Percentiles rank a stretch among this genome's conserved stretches.
phyloP scores from a whole-genome alignment of 2,329 filamentous ascomycete genomes.

The Colletotrichum eremochloae region DNA sequence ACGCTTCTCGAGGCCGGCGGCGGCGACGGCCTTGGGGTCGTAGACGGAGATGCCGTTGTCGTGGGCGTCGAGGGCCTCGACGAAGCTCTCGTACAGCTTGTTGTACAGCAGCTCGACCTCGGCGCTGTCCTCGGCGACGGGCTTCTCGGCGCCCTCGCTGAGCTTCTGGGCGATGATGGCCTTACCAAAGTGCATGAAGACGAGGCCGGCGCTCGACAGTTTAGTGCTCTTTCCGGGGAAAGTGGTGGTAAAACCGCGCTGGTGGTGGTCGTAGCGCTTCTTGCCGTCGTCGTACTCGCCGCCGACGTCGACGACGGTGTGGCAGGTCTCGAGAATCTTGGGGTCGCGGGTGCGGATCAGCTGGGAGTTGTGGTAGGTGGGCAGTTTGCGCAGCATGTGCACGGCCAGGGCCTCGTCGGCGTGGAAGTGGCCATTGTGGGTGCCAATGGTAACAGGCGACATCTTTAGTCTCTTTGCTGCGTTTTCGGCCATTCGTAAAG shows the following conservation, averaged over 20 bases:
- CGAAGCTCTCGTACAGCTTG: conserved; percentile 92
- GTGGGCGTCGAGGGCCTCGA: conserved; percentile 97
- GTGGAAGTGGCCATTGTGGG: conserved; percentile 98
- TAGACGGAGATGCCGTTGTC: conserved; percentile 94
- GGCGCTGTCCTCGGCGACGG: conserved; percentile 68
- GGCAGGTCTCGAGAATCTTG: conserved; percentile 80
- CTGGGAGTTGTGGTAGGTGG: conserved; percentile 78
- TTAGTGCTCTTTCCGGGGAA: conserved; percentile 90
- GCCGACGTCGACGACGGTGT: conserved; percentile 98
- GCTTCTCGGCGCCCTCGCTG: conserved; percentile 60
- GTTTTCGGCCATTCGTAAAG: conserved; percentile 72
- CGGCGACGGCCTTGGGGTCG: conserved; percentile 76
- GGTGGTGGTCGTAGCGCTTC: conserved; percentile 96
- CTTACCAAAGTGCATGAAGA: conserved; percentile 95
- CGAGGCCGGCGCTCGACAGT: conserved; percentile 91
- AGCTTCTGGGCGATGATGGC: conserved; percentile 77
- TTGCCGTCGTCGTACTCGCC: conserved; percentile 85
- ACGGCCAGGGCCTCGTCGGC: conserved; percentile 98
- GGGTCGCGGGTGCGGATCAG: conserved; percentile 93
- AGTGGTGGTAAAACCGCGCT: conserved; percentile 87
- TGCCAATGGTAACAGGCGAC: conserved; percentile 76
- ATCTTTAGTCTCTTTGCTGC: conserved; percentile 89
- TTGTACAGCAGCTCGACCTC: conserved; percentile 83
- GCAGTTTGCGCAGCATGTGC: conserved; percentile 92
- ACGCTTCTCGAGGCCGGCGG: conserved; percentile 82